A percentile compares a stretch with the other conserved stretches of the same genome.
These are phyloP conservation scores for Themeda triandra DNA, from an alignment of 176 grass and related monocot genomes.

Conservation along the genomic window DNA sequence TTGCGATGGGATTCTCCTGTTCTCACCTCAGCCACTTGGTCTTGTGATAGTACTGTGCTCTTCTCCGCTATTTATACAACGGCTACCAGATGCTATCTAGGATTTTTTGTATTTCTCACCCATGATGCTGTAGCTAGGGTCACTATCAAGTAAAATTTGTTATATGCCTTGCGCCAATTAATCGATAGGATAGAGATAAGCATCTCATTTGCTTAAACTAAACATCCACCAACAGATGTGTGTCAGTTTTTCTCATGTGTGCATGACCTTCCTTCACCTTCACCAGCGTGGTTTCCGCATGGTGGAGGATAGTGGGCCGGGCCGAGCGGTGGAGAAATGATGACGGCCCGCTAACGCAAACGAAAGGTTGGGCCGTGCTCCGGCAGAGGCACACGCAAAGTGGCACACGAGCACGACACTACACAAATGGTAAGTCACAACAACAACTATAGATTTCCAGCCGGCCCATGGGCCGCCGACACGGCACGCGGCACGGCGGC, in stretches of 20 bases:
- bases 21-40: neutral
- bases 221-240: neutral
- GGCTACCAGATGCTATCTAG: neutral
- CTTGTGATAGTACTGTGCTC: neutral
- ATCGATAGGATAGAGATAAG: neutral
- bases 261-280: neutral
- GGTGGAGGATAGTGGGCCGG: too few species aligned
- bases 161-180: neutral
- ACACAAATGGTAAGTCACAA: too few species aligned
- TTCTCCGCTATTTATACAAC: slow-evolving; percentile 7
- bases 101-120: neutral
- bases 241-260: neutral
- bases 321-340: too few species aligned
- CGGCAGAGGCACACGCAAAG: too few species aligned
- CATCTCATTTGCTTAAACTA: neutral
- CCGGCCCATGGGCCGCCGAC: too few species aligned
- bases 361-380: too few species aligned
- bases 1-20: neutral
- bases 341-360: too few species aligned
- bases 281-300: too few species aligned
- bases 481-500: too few species aligned
- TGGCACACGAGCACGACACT: too few species aligned
- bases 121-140: neutral
- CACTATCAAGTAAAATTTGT: neutral
- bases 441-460: too few species aligned